These are phyloP conservation scores for Cichorium intybus DNA, from an alignment of 140 eudicot species.

Conservation along the genomic window DNA sequence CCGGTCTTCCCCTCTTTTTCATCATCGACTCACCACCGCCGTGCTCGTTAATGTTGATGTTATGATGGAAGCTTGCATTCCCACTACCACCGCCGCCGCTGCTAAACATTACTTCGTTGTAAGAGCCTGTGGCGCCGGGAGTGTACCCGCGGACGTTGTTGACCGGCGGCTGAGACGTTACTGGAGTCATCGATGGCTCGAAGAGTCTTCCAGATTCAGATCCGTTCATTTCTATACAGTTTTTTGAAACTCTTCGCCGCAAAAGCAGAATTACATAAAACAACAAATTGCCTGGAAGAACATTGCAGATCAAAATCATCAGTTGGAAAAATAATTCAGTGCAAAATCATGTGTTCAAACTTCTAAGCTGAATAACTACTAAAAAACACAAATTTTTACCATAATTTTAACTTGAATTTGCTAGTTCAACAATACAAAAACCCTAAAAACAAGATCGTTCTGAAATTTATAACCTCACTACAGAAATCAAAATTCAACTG, in stretches of 20 bases:
- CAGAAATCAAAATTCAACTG: slow-evolving; percentile 19
- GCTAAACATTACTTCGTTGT: slow-evolving; percentile 38
- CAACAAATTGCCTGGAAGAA: background rate
- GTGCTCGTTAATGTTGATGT: slow-evolving; percentile 37
- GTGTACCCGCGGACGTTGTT: slow-evolving; percentile 49
- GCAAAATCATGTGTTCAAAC: slow-evolving; percentile 13
- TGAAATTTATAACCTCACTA: background rate
- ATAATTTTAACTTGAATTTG: slow-evolving; percentile 17
- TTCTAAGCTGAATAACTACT: background rate
- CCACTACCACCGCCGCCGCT: slow-evolving; percentile 21
- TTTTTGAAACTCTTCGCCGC: slow-evolving; percentile 1
- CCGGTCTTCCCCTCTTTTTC: slow-evolving; percentile 78
- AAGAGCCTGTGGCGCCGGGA: slow-evolving; percentile 41
- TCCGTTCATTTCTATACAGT: slow-evolving; percentile 55
- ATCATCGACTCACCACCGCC: slow-evolving; percentile 33
- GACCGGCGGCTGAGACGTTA: slow-evolving; percentile 33
- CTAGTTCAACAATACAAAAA: slow-evolving; percentile 15
- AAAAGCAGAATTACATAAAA: background rate
- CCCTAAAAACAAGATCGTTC: background rate
- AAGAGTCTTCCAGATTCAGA: slow-evolving; percentile 54
- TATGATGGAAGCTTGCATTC: slow-evolving; percentile 27
- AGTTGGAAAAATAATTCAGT: background rate
- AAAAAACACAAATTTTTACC: slow-evolving; percentile 3
- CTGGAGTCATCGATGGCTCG: slow-evolving; percentile 34
- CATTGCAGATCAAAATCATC: slow-evolving; percentile 10